Evolutionary conservation across 306 rosid species (phyloP).

Genomic region (Vigna angularis): DNA sequence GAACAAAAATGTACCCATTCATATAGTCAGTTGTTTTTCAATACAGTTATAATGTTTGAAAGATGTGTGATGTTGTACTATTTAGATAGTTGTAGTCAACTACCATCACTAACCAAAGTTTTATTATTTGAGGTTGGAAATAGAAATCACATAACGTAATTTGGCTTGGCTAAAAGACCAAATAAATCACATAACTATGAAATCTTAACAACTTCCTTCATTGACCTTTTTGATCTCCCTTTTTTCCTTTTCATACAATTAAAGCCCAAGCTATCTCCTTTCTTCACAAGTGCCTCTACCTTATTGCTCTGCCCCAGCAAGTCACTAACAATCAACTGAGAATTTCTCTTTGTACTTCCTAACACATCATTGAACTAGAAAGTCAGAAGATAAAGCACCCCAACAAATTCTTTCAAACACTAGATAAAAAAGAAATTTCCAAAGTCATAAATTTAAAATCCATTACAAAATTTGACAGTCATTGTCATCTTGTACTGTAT

Average conservation of each 20-base stretch:
- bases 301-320: neutral
- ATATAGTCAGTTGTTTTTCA: neutral
- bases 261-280: neutral
- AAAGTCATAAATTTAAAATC: neutral
- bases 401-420: neutral
- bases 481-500: neutral
- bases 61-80: neutral
- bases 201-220: neutral
- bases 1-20: slow-evolving; percentile 10
- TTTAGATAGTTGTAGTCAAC: too few species aligned
- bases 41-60: neutral
- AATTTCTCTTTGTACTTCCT: neutral
- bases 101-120: neutral
- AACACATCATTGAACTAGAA: neutral
- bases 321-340: neutral
- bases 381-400: slow-evolving; percentile 14
- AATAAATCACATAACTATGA: neutral
- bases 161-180: neutral
- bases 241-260: neutral
- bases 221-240: neutral
- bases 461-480: slow-evolving; percentile 20
- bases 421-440: neutral
- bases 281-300: neutral
- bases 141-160: neutral
- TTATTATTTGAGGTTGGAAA: neutral